These are phyloP conservation scores for Podaxis sp. DNA, from an alignment of 768 basidiomycete species.

Conservation along the genomic window DNA sequence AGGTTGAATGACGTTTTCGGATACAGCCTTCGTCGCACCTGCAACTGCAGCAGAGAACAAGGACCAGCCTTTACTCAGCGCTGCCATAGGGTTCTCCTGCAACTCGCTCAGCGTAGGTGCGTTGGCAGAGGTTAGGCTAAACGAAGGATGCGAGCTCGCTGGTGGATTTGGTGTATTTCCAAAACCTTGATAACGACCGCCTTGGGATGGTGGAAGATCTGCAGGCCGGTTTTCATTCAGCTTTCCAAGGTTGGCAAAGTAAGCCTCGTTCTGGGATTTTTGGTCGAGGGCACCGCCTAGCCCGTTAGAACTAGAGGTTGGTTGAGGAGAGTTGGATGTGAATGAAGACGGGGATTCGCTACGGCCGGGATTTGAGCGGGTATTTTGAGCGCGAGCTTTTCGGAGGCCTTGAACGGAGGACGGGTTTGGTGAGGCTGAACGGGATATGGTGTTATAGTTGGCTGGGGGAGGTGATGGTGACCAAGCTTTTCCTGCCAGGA, in stretches of 20 bases:
- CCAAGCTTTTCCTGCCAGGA: constrained; percentile 77
- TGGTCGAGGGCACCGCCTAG: constrained; percentile 47
- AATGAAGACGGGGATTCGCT: constrained; percentile 48
- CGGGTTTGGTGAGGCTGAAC: constrained; percentile 53
- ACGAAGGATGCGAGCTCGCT: constrained; percentile 60
- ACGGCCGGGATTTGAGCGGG: constrained; percentile 39
- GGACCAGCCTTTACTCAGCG: constrained; percentile 93
- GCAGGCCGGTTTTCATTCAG: constrained; percentile 76
- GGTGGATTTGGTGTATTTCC: constrained; percentile 74
- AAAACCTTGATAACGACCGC: constrained; percentile 92
- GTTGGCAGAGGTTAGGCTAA: constrained; percentile 71
- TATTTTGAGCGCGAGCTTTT: constrained; percentile 76
- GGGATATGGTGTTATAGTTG: constrained; percentile 34
- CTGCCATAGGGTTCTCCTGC: constrained; percentile 82
- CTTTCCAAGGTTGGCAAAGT: constrained; percentile 80
- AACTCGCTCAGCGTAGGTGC: constrained; percentile 79
- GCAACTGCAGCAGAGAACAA: constrained; percentile 85
- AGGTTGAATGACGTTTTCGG: constrained; percentile 89
- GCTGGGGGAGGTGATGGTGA: constrained; percentile 70
- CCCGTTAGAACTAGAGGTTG: constrained; percentile 17
- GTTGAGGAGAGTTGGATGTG: constrained; percentile 43
- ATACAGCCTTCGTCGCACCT: constrained; percentile 75
- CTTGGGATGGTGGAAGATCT: constrained; percentile 88
- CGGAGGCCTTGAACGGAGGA: constrained; percentile 81
- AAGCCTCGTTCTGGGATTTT: constrained; percentile 82